Percentiles rank a stretch among this genome's conserved stretches.
Evolutionary conservation across 2,329 filamentous ascomycete species (phyloP).

Genomic region (Neophaeococcomyces aloes): DNA sequence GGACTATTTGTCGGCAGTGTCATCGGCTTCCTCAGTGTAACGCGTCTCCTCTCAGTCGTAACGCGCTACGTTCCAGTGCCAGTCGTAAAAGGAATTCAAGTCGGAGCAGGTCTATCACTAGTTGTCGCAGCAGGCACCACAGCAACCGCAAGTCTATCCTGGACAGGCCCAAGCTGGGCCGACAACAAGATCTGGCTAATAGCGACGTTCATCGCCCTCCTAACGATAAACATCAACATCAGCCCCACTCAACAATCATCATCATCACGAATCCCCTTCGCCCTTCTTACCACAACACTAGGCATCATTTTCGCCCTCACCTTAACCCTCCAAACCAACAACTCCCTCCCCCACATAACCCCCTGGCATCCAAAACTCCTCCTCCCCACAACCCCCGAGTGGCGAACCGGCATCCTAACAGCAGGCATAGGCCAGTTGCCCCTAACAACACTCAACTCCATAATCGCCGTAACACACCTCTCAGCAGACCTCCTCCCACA

Average conservation of each 20-base stretch:
- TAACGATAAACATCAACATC: conserved; percentile 55
- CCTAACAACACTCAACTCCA: conserved; percentile 82
- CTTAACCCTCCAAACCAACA: conserved; percentile 14
- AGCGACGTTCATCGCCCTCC: conserved; percentile 60
- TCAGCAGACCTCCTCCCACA: conserved; percentile 65
- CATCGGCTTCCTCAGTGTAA: conserved; percentile 66
- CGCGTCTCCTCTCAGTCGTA: conserved; percentile 66
- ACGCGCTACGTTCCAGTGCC: conserved; percentile 68
- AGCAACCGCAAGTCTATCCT: conserved; percentile 56
- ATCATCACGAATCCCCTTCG: conserved; percentile 54
- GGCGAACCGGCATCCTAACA: conserved; percentile 47
- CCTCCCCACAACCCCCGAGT: conserved; percentile 39
- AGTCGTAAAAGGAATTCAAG: conserved; percentile 88
- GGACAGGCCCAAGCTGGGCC: conserved; percentile 53
- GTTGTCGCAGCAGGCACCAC: conserved; percentile 67
- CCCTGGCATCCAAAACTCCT: conserved; percentile 51
- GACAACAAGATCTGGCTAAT: conserved; percentile 73
- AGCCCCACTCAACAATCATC: no score
- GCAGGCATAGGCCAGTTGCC: conserved; percentile 78
- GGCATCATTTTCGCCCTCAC: conserved; percentile 57
- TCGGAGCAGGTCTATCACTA: conserved; percentile 78
- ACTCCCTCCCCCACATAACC: conserved; percentile 39
- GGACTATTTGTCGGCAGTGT: conserved; percentile 67
- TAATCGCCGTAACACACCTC: conserved; percentile 76
- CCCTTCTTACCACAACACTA: conserved; percentile 58